A percentile compares a stretch with the other conserved stretches of the same genome.
phyloP scores from a whole-genome alignment of 192 early-diverging fungal species.

The Pilaira anomala region DNA sequence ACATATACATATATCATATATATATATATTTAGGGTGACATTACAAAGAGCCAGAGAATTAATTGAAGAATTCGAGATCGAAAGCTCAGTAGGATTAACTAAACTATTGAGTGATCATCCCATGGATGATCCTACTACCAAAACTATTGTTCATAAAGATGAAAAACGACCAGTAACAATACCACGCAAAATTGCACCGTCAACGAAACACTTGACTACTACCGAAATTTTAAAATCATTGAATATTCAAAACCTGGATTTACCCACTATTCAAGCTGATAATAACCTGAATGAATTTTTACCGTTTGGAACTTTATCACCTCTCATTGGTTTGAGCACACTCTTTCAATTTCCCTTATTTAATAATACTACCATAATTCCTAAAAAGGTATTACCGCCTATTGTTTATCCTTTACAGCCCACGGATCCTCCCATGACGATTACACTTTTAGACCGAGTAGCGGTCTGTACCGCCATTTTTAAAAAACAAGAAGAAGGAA shows the following conservation, averaged over 20 bases:
- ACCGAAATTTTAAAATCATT: conserved; percentile 22
- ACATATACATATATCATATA: background rate
- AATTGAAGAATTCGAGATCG: conserved; percentile 34
- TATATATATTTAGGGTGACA: conserved; percentile 8
- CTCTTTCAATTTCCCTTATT: conserved; percentile 7
- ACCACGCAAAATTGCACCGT: background rate
- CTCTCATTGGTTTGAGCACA: too few species aligned
- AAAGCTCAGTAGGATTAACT: conserved; percentile 25
- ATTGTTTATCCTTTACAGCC: conserved; percentile 4
- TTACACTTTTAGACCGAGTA: conserved; percentile 50
- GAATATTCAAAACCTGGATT: conserved; percentile 20
- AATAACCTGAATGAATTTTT: conserved; percentile 15
- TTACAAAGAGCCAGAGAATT: conserved; percentile 23
- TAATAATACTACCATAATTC: background rate
- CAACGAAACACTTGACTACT: conserved; percentile 6
- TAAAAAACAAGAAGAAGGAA: conserved; percentile 14
- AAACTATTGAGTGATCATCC: conserved; percentile 27
- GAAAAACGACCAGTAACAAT: background rate
- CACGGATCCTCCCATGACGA: conserved; percentile 38
- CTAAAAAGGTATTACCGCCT: conserved; percentile 7
- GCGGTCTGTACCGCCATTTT: conserved; percentile 44
- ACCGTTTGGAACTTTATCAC: conserved; percentile 15
- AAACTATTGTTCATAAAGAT: background rate
- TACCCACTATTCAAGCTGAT: conserved; percentile 25
- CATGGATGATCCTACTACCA: background rate